Conservation (phyloP, 768 basidiomycete genomes). For the Leccinellum rugosiceps region DNA sequence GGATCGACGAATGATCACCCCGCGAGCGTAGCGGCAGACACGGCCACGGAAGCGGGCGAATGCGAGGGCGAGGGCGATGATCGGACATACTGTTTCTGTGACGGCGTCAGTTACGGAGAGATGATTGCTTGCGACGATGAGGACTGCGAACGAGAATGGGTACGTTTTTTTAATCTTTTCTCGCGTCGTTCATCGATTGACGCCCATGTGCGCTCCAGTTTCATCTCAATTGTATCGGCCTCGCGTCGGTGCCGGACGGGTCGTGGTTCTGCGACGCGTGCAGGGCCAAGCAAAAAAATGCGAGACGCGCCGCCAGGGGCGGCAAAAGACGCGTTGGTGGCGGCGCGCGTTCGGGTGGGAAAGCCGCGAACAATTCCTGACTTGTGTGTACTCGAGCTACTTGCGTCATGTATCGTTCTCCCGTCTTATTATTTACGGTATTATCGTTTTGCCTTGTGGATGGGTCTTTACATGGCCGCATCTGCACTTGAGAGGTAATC, state of each 20-base stretch:
- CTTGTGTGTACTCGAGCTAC: neutral
- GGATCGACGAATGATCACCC: constrained; percentile 31
- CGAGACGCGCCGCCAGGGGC: constrained; percentile 48
- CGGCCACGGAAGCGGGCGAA: constrained; percentile 44
- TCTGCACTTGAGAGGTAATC: no score
- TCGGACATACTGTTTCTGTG: constrained; percentile 81
- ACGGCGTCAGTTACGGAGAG: constrained; percentile 82
- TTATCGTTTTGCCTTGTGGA: no score
- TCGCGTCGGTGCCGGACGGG: constrained; percentile 63
- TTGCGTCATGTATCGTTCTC: constrained; percentile 12
- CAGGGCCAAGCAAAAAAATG: constrained; percentile 48
- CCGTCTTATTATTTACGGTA: constrained; percentile 19
- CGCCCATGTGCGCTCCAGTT: constrained; percentile 46
- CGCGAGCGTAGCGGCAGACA: constrained; percentile 36
- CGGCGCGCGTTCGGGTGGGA: constrained; percentile 29
- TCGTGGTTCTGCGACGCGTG: constrained; percentile 77
- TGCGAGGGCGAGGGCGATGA: constrained; percentile 58
- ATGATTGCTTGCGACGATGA: constrained; percentile 93
- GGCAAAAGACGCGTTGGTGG: constrained; percentile 50
- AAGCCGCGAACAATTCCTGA: constrained; percentile 31
- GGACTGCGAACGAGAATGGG: constrained; percentile 86
- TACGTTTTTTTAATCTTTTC: constrained; percentile 35
- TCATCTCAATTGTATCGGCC: constrained; percentile 72
- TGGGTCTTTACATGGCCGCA: no score
- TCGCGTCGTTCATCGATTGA: constrained; percentile 2